Base-by-base conservation (phyloP, 768 basidiomycete species). In the Psilocybe sp. region DNA sequence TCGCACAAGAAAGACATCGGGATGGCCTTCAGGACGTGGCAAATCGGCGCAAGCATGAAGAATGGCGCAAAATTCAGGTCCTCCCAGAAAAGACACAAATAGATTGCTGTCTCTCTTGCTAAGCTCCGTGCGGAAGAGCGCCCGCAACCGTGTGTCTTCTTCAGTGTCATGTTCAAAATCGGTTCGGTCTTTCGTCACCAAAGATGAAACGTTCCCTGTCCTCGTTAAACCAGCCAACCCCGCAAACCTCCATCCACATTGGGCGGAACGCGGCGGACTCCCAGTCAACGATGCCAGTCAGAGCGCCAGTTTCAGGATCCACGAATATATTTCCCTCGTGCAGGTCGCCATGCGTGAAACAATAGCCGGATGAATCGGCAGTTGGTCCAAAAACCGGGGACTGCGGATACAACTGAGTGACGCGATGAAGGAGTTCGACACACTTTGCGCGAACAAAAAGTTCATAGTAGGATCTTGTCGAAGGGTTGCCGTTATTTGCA, bases 251-350 rank as follows among this genome's bases (percentile, higher is more conserved):
- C 38, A 40, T 3, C 56, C 56, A 57, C 40, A 51, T 33, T n/a
- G 56, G 56, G 31, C 46, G 54, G 23, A 56, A 52, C 5, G 31
- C 54, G 32, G 53, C 56, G 33, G 44, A 18, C 43, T 58, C 56
- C 50, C 56, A 58, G 47, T 58, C 56, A 16, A 58, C 45, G 43
- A 58, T 39, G 23, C 53, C 53, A 5, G 53, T 55, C 33, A 58
- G 51, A 35, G 55, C 49, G 9, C 58, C 58, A 1, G 55, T 44
- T 44, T 53, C 14, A 4, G 58, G 56, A 46, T 57, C 56, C 14
- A 60, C 50, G 44, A 60, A 46, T 18, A 58, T 55, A 28, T 57
- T 60, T 23, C 47, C 53, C 8, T 51, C 50, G 43, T 59, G 46
- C 16, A 57, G 46, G 43, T 56, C 55, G 36, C 52, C 49, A 49